Conservation (phyloP, 805 yeast species). For the Candida vaughaniae region DNA sequence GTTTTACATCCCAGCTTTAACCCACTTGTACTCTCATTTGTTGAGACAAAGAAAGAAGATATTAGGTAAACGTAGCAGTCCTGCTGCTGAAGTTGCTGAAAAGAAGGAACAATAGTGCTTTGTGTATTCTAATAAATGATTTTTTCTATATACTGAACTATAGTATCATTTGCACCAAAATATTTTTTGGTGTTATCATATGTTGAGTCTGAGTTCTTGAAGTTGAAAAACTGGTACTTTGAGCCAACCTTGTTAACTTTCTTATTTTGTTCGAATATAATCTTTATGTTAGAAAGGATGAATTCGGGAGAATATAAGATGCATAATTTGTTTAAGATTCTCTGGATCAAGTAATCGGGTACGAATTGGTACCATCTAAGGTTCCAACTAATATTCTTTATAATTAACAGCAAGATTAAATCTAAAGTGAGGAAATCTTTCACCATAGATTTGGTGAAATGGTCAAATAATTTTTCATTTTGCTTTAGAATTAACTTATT, state of each 20-base stretch:
- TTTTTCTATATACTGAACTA: constrained; percentile 29
- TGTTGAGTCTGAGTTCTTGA: constrained; percentile 4
- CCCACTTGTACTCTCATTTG: constrained; percentile 84
- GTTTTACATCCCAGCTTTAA: constrained; percentile 84
- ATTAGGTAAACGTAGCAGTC: constrained; percentile 35
- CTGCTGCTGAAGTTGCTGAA: not conserved
- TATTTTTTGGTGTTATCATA: constrained; percentile 8
- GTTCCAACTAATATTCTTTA: constrained; percentile 59
- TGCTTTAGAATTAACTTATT: constrained; percentile 34
- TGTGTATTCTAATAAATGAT: constrained; percentile 19
- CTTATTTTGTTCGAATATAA: constrained; percentile 34
- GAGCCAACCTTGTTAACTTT: constrained; percentile 5
- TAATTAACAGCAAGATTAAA: constrained; percentile 33
- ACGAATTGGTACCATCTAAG: constrained; percentile 63
- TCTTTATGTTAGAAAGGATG: constrained; percentile 38
- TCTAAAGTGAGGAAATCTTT: constrained; percentile 32
- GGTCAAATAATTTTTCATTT: constrained; percentile 23
- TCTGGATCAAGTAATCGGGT: constrained; percentile 40
- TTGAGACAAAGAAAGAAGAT: constrained; percentile 82
- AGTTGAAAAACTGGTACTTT: constrained; percentile 5
- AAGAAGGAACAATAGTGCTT: constrained; percentile 14
- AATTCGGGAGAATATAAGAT: constrained; percentile 40
- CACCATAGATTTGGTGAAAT: constrained; percentile 7
- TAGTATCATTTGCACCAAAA: constrained; percentile 27
- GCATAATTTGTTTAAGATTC: constrained; percentile 45